Base-by-base conservation (phyloP, 805 yeast species). In the Kazachstania africana region DNA sequence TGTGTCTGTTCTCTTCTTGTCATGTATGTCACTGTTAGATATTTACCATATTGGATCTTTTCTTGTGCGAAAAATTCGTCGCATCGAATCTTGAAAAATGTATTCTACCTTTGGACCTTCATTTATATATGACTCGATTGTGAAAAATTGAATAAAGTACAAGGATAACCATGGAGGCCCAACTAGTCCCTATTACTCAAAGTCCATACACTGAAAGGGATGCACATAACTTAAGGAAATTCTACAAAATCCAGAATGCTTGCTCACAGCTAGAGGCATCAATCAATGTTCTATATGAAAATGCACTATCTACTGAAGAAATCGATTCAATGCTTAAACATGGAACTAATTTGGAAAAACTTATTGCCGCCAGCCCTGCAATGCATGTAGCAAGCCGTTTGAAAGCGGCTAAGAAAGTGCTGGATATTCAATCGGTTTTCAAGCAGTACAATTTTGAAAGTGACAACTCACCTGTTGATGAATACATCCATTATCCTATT, bases 401-500 rank as follows among this genome's bases (percentile, higher is more conserved):
- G 19, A 28, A 17, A 12, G 29, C 17, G 12, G 9, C 13, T 4
- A 25, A 26, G 21, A 14, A 22, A 2, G 16, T 32, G 2, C 6
- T 35, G 3, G 36, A 38, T 12, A 22, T 39, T 9, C 21, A 25
- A 13, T 12, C 22, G 8, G 21, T 36, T 8, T 36, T 43, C n/a
- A 19, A 32, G 12, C 20, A 25, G 10, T 32, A 32, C 14, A 31
- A 37, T 15, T 43, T 40, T 29, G 29, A 41, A 9, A 20, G 26
- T 5, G 33, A 30, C 5, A 13, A 24, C 4, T 26, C 35, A 6
- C 36, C 36, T 4, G 38, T 46, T 4, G 37, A 40, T 25, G 8
- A 26, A 13, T 39, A 32, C 26, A 39, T 44, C 12, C 18, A 31
- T 9, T 46, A 43, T 31, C 51, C 51, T 4, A 43, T 46, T 4